Base-by-base conservation (phyloP, 805 yeast species). In the Danielozyma ontarioensis region DNA sequence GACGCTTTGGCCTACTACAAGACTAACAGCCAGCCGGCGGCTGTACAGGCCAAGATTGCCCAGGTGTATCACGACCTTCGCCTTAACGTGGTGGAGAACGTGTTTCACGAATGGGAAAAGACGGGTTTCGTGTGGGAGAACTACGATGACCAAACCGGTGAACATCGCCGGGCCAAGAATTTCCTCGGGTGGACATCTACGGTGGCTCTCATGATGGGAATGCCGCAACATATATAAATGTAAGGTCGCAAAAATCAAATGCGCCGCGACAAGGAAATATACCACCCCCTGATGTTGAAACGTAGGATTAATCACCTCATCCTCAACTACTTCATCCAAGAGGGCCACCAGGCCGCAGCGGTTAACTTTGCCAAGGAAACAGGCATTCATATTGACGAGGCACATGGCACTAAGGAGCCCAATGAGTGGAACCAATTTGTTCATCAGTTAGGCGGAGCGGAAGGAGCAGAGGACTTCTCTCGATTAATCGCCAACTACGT, bases 171-270 rank as follows among this genome's bases (percentile, higher is more conserved):
- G 5, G 89, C 90, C 7, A 80, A 83, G 55, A 90, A 86, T 53
- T 93, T 93, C 61, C 68, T 86, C 27, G 98, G 98, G 2, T 93
- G 98, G 98, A 80, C 97, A 1, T 78, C 95, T 1, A 61, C 87
- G 38, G 83, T 84, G 10, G 76, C 84, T 4, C 67, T 77, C 41
- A 84, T 93, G 51, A 83, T 93, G 90, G 72, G 73, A 35, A 81
- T 84, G 93, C 90, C 93, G 2, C 80, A 74, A 37, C 41, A 32
- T n/a, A 40, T 56, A 14, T 50, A 42, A 8, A 12, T 21, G 19
- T 13, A 5, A 13, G 7, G 29, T 13, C 10, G 19, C 5, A 11
- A 13, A 13, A 15, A 27, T n/a, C n/a, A n/a, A n/a, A n/a, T 12
- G 7, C 7, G 27, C 11, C 27, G 23, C 23, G n/a, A n/a, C n/a